phyloP scores from a whole-genome alignment of 345 rosid species.

The Pugionium dolabratum region DNA sequence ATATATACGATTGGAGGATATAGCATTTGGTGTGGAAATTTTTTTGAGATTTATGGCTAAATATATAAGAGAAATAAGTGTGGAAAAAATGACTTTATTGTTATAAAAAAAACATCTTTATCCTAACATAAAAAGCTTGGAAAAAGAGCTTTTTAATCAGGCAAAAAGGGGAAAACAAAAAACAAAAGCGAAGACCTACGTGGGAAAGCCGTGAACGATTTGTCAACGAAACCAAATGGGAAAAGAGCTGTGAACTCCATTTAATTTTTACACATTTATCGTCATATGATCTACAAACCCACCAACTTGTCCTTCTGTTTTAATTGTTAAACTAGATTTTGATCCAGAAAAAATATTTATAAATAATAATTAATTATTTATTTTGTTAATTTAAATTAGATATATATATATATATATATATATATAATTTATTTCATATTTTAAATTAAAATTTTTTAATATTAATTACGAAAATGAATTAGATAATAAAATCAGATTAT shows the following conservation, averaged over 20 bases:
- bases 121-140: neutral
- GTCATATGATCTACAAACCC: constrained; percentile 32
- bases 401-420: no score
- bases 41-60: no score
- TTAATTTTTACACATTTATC: constrained; percentile 29
- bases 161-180: neutral
- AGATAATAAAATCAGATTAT: no score
- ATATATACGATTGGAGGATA: no score
- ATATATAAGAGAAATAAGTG: no score
- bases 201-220: constrained; percentile 26
- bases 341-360: neutral
- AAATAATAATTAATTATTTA: neutral
- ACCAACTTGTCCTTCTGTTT: neutral
- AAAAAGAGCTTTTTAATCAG: constrained; percentile 3
- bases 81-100: no score
- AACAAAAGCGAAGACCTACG: constrained; percentile 7
- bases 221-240: constrained; percentile 27
- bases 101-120: neutral
- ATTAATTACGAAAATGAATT: no score
- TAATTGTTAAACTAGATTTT: no score
- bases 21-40: no score
- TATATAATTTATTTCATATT: no score
- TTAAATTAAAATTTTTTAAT: no score
- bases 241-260: constrained; percentile 25
- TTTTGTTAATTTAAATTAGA: no score